Evolutionary conservation across 2,329 filamentous ascomycete species (phyloP).

Genomic region (Fusarium bactridioides): DNA sequence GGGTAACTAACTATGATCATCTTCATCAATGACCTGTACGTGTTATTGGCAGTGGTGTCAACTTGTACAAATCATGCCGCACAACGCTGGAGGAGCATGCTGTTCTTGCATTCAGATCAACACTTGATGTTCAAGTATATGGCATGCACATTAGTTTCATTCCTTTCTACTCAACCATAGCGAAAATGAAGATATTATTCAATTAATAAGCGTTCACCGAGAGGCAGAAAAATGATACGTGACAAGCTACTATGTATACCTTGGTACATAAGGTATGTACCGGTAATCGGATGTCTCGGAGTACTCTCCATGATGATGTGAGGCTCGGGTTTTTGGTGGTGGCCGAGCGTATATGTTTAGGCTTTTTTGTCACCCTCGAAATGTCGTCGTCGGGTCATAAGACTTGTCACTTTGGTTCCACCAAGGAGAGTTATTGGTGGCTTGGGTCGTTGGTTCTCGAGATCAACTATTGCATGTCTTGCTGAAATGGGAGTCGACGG

Average conservation of each 20-base stretch:
- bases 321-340: constrained; percentile 4
- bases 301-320: not conserved
- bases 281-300: constrained; percentile 2
- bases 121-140: not conserved
- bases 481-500: not conserved
- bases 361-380: not conserved
- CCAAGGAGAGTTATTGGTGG: not conserved
- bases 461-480: not conserved
- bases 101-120: not conserved
- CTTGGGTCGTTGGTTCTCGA: not conserved
- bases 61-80: not conserved
- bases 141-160: not conserved
- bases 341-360: not conserved
- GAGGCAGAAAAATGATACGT: not conserved
- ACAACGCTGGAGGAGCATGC: not conserved
- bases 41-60: not conserved
- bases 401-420: not conserved
- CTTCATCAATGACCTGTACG: not conserved
- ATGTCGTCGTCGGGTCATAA: not conserved
- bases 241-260: not conserved
- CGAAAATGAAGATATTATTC: not conserved
- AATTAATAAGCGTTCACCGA: not conserved
- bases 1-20: too few species aligned
- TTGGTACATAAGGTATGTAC: too few species aligned
- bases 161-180: not conserved